These are phyloP conservation scores for Alloascoidea hylecoeti DNA, from an alignment of 805 yeast species.

Conservation along the genomic window DNA sequence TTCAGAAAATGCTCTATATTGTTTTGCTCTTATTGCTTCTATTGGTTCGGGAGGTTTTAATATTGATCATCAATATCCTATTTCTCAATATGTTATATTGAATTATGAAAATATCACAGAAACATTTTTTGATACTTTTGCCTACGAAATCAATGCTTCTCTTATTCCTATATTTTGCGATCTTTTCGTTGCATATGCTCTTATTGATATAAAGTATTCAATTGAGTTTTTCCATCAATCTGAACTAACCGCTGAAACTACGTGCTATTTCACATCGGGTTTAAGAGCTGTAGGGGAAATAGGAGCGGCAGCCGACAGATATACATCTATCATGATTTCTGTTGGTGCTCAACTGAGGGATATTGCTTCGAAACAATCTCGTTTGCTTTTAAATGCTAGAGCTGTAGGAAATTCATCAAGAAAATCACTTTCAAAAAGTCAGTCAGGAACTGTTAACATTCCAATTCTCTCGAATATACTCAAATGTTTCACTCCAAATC, in stretches of 20 bases:
- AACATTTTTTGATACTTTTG: neutral
- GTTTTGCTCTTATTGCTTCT: neutral
- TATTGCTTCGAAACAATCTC: constrained; percentile 3
- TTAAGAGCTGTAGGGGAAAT: neutral
- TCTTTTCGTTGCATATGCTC: neutral
- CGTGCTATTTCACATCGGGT: neutral
- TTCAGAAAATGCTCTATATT: neutral
- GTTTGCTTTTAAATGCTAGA: neutral
- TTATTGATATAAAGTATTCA: neutral
- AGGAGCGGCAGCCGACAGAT: neutral
- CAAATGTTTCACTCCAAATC: constrained; percentile 18
- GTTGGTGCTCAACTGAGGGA: constrained; percentile 2
- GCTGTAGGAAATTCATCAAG: neutral
- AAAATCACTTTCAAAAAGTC: constrained; percentile 6
- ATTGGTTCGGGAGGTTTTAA: neutral
- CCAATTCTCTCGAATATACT: constrained; percentile 16
- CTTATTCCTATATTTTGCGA: neutral
- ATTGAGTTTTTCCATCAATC: neutral
- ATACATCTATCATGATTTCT: neutral
- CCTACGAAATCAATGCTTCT: neutral
- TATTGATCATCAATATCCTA: neutral
- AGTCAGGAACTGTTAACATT: constrained; percentile 7
- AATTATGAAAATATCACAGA: neutral
- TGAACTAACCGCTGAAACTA: too few species aligned
- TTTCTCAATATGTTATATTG: neutral